Base-by-base conservation (phyloP, 2,329 filamentous ascomycete genomes). In the Hypoxylon sp. region DNA sequence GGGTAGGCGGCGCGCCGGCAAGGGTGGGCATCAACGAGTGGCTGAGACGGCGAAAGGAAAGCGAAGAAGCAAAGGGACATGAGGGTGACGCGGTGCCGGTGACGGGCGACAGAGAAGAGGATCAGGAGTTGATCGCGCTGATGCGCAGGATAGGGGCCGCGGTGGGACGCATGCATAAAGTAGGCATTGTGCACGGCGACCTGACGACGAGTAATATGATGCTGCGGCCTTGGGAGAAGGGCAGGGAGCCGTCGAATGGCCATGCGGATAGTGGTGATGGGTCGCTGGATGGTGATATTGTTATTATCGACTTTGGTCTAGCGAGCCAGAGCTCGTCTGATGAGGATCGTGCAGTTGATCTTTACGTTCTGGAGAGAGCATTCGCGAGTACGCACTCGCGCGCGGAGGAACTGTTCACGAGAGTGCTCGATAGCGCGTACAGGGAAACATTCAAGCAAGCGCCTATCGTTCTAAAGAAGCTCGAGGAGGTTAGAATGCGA, bases 201-300 rank as follows among this genome's bases (percentile, higher is more conserved):
- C 82, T 99, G 82, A 99, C 96, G 68, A 99, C 95, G 71, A 98
- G 95, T 82, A 99, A 99, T 81, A 86, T 99, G 83, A 98, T 99
- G 91, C 79, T 98, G 73, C 80, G 88, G 67, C 84, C 85, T 13
- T 77, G 72, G 71, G 69, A 70, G 57, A 66, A 67, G 61, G 74
- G 60, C 27, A 70, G 44, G 70, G 73, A n/a, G 48, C 66, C 48
- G 6, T 48, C 67, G 17, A 65, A 65, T 5, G 63, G 65, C 10
- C 44, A 72, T 35, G 59, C 67, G 1, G 64, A 25, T 63, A 71
- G 58, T 4, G 68, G 55, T 33, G 75, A 72, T 11, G 72, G 69
- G 20, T 66, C 75, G 1, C 76, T 90, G 63, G 85, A 88, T 1
- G 95, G 94, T 1, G 91, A 97, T 59, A 88, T 99, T 64, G 90